Base-by-base conservation (phyloP, 169 alveolate genomes). In the Plasmodium knowlesi region DNA sequence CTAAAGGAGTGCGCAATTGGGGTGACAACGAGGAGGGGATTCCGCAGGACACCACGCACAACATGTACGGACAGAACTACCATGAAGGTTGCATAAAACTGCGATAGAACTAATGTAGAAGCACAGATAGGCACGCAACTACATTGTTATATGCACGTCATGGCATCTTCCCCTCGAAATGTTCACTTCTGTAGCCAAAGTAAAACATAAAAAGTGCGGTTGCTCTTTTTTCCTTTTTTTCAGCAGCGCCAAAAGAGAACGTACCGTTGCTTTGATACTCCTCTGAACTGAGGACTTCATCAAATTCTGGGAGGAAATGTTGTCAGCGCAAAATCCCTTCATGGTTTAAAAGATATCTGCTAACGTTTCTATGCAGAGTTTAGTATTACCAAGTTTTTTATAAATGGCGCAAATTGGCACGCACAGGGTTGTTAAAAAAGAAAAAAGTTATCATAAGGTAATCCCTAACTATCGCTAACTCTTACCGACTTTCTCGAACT, bases 201-300 rank as follows among this genome's bases (percentile, higher is more conserved):
- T 67, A 25, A 67, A 67, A 67, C 37, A 39, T 67, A 22, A 14
- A 4, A 12, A 19, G 76, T 1, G 41, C 76, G 4, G 19, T 1
- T 67, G 37, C 37, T 67, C 37, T 25, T 67, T 67, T 61, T 67
- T 67, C 37, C 34, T 12, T 22, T 22, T 61, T 67, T 25, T 6
- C 76, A 14, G 25, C 30, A n/a, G n/a, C 12, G 76, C 30, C 37
- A 67, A 67, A 28, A 22, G 12, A 2, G n/a, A 19, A 67, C 76
- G 37, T 78, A 97, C 98, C 95, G 96, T 95, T 34, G 96, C 86
- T 70, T 97, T 97, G 50, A 97, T 96, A 30, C 97, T 96, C 79
- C 99, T 93, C 79, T 97, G 99, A 39, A 96, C 97, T 2, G 99
- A 97, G 3, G 98, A 96, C 90, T 97, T 97, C 83, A 97, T 94